A percentile compares a stretch with the other conserved stretches of the same genome.
phyloP scores from a whole-genome alignment of 495 filamentous ascomycete genomes.

The Letharia lupina region DNA sequence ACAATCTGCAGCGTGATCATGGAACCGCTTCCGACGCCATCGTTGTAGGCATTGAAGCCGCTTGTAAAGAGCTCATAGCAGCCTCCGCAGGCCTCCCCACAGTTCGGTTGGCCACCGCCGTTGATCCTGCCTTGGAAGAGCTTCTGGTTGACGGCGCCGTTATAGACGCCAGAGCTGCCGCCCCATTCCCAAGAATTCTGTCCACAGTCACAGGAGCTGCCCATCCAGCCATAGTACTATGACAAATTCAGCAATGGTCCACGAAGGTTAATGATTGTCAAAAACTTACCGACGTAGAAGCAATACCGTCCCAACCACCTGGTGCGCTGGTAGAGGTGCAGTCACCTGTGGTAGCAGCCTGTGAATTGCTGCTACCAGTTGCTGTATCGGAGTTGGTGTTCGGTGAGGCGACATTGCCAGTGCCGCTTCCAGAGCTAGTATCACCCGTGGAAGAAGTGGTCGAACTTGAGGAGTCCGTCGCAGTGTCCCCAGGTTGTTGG shows the following conservation, averaged over 20 bases:
- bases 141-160: constrained; percentile 18
- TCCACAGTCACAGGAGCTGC: constrained; percentile 15
- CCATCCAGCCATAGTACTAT: constrained; percentile 19
- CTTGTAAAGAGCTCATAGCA: constrained; percentile 22
- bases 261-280: not conserved
- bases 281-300: constrained; percentile 14
- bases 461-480: not conserved
- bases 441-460: not conserved
- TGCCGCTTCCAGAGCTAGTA: not conserved
- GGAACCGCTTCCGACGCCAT: constrained; percentile 8
- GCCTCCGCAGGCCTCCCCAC: constrained; percentile 16
- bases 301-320: constrained; percentile 11
- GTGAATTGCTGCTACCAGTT: not conserved
- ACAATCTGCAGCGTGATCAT: constrained; percentile 18
- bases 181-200: constrained; percentile 15
- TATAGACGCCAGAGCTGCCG: constrained; percentile 14
- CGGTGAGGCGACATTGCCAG: not conserved
- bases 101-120: constrained; percentile 11
- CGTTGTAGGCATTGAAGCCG: constrained; percentile 17
- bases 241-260: not conserved
- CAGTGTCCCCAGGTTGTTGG: constrained; percentile 3
- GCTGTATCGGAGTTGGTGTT: not conserved
- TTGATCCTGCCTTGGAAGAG: constrained; percentile 15
- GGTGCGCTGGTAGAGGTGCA: constrained; percentile 3
- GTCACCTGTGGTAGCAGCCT: constrained; percentile 4